These are phyloP conservation scores for Aspergillus hiratsukae DNA, from an alignment of 2,329 filamentous ascomycete species.

Conservation along the genomic window DNA sequence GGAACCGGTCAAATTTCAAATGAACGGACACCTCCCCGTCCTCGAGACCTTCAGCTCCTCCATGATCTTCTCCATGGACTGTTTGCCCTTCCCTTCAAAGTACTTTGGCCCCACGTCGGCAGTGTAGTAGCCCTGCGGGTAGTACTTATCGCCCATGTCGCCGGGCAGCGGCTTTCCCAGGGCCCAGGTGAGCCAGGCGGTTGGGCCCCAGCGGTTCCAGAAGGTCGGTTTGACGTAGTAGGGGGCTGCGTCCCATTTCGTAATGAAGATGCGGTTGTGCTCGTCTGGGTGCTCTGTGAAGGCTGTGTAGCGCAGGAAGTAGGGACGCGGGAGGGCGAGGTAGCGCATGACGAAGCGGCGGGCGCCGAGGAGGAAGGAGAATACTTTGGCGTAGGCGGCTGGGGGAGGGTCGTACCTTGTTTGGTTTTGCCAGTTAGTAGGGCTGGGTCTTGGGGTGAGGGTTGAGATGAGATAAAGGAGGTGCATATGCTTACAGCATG, in stretches of 20 bases:
- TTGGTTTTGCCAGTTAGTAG: background rate
- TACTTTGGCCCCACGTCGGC: constrained; percentile 59
- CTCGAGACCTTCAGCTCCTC: constrained; percentile 45
- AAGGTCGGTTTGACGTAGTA: constrained; percentile 60
- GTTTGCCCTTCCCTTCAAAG: constrained; percentile 49
- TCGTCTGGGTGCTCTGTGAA: constrained; percentile 49
- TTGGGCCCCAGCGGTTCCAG: constrained; percentile 60
- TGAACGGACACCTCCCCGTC: constrained; percentile 48
- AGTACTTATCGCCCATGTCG: constrained; percentile 44
- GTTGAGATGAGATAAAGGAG: background rate
- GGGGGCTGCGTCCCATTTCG: constrained; percentile 57
- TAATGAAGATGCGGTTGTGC: constrained; percentile 50
- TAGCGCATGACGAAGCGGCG: constrained; percentile 57
- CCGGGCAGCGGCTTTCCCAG: constrained; percentile 47
- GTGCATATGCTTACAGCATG: constrained; percentile 52
- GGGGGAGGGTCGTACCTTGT: constrained; percentile 39
- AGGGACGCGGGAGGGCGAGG: constrained; percentile 56
- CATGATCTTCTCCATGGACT: constrained; percentile 20
- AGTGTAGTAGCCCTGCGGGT: constrained; percentile 46
- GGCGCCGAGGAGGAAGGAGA: constrained; percentile 46
- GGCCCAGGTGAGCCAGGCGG: constrained; percentile 47
- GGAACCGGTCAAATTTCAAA: constrained; percentile 8
- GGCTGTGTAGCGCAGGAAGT: constrained; percentile 30
- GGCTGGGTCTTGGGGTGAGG: background rate
- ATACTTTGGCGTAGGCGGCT: constrained; percentile 29